A percentile compares a stretch with the other conserved stretches of the same genome.
Conservation (phyloP, 2,329 filamentous ascomycete species). For the Colletotrichum truncatum region DNA sequence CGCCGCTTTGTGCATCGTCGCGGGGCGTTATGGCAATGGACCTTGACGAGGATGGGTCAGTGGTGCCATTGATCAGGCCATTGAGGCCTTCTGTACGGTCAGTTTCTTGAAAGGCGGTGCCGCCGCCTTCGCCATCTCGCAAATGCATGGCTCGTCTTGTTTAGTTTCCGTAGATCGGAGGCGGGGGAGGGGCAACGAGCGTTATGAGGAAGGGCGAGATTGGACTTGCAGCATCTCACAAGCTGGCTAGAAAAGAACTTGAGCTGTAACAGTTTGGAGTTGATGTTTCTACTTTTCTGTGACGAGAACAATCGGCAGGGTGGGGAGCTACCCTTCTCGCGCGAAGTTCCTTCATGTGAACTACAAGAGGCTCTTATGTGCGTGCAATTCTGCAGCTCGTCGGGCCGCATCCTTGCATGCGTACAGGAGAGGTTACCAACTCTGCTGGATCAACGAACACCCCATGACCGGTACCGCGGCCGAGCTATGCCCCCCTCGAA, state of each 20-base stretch:
- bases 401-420: conserved; percentile 25
- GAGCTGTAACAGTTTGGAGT: neutral
- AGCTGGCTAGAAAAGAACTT: conserved; percentile 4
- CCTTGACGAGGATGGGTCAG: conserved; percentile 27
- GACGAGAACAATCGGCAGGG: conserved; percentile 19
- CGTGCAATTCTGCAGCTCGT: conserved; percentile 18
- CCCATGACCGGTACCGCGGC: conserved; percentile 24
- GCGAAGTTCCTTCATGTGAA: conserved; percentile 3
- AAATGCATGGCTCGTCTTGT: conserved; percentile 30
- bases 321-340: conserved; percentile 22
- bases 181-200: conserved; percentile 35
- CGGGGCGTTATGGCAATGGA: conserved; percentile 17
- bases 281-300: conserved; percentile 2
- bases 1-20: neutral
- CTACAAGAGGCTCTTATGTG: conserved; percentile 26
- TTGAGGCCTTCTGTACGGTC: conserved; percentile 2
- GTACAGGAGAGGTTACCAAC: conserved; percentile 19
- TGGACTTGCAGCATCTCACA: conserved; percentile 20
- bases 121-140: conserved; percentile 31
- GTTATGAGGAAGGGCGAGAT: conserved; percentile 17
- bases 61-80: conserved; percentile 9
- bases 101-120: conserved; percentile 24
- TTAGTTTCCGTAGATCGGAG: neutral
- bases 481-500: conserved; percentile 21
- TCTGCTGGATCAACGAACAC: conserved; percentile 27